phyloP scores from a whole-genome alignment of 1,139 yeast genomes.

The Hemisphaericaspora lyxosophila region DNA sequence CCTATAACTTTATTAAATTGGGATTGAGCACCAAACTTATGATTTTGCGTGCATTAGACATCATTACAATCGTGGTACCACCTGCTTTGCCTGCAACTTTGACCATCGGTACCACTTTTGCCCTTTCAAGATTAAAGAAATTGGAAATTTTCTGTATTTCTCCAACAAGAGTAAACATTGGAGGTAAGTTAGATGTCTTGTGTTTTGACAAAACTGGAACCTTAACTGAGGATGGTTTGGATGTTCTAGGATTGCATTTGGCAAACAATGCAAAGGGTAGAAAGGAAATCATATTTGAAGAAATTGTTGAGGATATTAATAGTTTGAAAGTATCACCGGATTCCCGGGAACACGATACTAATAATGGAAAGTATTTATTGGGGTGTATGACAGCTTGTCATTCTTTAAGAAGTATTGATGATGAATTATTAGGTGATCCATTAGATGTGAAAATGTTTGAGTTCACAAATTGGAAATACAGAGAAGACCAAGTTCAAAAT shows the following conservation, averaged over 20 bases:
- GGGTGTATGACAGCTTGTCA: slow-evolving; percentile 82
- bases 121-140: slow-evolving; percentile 69
- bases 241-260: slow-evolving; percentile 82
- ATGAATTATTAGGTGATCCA: slow-evolving; percentile 87
- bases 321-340: slow-evolving; percentile 6
- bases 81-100: slow-evolving; percentile 98
- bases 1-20: slow-evolving; percentile 75
- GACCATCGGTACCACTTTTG: slow-evolving; percentile 94
- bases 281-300: slow-evolving; percentile 53
- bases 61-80: slow-evolving; percentile 95
- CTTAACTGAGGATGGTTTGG: slow-evolving; percentile 93
- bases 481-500: slow-evolving; percentile 53
- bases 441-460: slow-evolving; percentile 90
- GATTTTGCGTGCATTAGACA: slow-evolving; percentile 84
- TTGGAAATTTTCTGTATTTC: slow-evolving; percentile 79
- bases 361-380: slow-evolving; percentile 37
- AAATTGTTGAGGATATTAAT: slow-evolving; percentile 33
- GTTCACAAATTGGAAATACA: slow-evolving; percentile 74
- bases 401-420: slow-evolving; percentile 76
- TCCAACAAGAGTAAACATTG: slow-evolving; percentile 90
- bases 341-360: slow-evolving; percentile 21
- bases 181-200: slow-evolving; percentile 86
- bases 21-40: slow-evolving; percentile 70
- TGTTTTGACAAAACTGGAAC: slow-evolving; percentile 98
- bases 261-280: slow-evolving; percentile 53